These are phyloP conservation scores for Alternaria ethzedia DNA, from an alignment of 2,329 filamentous ascomycete genomes.

Conservation along the genomic window DNA sequence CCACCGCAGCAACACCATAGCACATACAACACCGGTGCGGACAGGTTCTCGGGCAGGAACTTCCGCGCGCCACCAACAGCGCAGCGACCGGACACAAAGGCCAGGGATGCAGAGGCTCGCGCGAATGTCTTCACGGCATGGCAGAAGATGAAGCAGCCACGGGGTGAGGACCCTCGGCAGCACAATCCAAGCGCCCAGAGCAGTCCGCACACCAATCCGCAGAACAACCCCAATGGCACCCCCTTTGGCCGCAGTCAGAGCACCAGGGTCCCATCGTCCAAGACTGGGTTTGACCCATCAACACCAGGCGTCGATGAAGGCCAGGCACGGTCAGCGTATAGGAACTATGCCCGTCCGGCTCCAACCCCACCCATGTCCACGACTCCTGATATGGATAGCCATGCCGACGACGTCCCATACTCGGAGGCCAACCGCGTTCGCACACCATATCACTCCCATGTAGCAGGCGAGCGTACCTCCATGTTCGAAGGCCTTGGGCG, in stretches of 20 bases:
- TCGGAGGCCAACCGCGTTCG: constrained; percentile 57
- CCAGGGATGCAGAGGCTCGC: constrained; percentile 48
- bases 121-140: constrained; percentile 57
- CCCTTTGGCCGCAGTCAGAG: constrained; percentile 49
- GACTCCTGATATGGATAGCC: constrained; percentile 29
- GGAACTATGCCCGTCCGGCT: constrained; percentile 43
- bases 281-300: constrained; percentile 64
- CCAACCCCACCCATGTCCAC: constrained; percentile 36
- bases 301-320: constrained; percentile 65
- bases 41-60: constrained; percentile 52
- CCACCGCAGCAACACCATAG: constrained; percentile 37
- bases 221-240: constrained; percentile 45
- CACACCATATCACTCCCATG: constrained; percentile 59
- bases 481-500: constrained; percentile 60
- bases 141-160: constrained; percentile 56
- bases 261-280: constrained; percentile 57
- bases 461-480: constrained; percentile 64
- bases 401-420: constrained; percentile 43
- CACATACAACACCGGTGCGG: constrained; percentile 49
- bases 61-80: constrained; percentile 49
- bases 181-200: constrained; percentile 21
- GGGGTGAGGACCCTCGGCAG: constrained; percentile 35
- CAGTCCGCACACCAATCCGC: constrained; percentile 9
- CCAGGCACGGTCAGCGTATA: constrained; percentile 61
- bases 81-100: constrained; percentile 37